Evolutionary conservation across 2,329 filamentous ascomycete species (phyloP).

Genomic region (Xylaria sp.): DNA sequence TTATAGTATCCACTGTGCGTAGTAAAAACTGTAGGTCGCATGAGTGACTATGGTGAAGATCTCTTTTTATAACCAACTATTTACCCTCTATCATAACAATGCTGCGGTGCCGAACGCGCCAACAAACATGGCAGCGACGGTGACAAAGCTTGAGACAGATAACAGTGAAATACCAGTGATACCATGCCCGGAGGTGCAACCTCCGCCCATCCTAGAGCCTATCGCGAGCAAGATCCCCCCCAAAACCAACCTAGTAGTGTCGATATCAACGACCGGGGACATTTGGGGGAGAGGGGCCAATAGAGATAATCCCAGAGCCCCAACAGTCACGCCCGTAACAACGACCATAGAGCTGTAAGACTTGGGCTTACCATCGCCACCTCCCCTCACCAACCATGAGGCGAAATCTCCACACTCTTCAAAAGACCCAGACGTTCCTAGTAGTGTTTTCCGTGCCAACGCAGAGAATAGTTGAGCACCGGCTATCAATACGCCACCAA

Average conservation of each 20-base stretch:
- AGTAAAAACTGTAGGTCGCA: background rate
- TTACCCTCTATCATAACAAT: conserved; percentile 32
- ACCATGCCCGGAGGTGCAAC: conserved; percentile 75
- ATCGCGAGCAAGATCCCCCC: conserved; percentile 69
- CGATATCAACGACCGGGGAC: conserved; percentile 40
- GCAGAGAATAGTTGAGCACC: conserved; percentile 67
- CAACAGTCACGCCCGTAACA: conserved; percentile 60
- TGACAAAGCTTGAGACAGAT: conserved; percentile 69
- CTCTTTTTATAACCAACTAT: no score
- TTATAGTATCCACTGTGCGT: background rate
- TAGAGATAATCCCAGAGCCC: conserved; percentile 55
- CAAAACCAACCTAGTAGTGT: conserved; percentile 54
- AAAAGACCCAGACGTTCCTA: conserved; percentile 71
- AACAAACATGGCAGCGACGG: conserved; percentile 67
- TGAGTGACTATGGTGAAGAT: no score
- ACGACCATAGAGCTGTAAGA: conserved; percentile 61
- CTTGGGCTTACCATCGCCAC: conserved; percentile 46
- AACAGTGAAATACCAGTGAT: conserved; percentile 73
- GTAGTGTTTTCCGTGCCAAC: conserved; percentile 60
- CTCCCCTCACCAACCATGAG: conserved; percentile 52
- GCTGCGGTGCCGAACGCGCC: conserved; percentile 54
- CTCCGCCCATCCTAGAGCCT: conserved; percentile 70
- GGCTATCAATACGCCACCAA: conserved; percentile 68
- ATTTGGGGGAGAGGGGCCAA: conserved; percentile 47
- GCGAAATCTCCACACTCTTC: conserved; percentile 66